phyloP scores from a whole-genome alignment of 129 eudicot genomes.

The Helichrysum umbraculigerum region DNA sequence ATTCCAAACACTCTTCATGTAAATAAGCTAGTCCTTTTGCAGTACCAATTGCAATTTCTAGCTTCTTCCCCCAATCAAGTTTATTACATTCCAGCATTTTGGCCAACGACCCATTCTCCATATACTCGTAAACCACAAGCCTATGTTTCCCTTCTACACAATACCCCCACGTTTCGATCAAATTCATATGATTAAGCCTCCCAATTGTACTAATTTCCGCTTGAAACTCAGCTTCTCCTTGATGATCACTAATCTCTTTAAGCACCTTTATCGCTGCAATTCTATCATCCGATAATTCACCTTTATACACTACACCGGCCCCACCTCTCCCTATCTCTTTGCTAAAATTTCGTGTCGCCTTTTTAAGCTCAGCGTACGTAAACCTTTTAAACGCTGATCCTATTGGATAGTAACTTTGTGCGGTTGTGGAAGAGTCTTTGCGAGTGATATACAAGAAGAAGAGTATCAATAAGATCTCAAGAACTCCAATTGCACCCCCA shows the following conservation, averaged over 20 bases:
- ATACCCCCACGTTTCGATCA: conserved; percentile 52
- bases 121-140: conserved; percentile 49
- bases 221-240: conserved; percentile 51
- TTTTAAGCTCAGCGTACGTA: conserved; percentile 46
- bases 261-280: conserved; percentile 44
- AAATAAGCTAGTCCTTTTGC: conserved; percentile 65
- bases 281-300: conserved; percentile 30
- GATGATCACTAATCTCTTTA: conserved; percentile 25
- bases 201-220: conserved; percentile 52
- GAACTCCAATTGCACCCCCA: conserved; percentile 32
- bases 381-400: conserved; percentile 46
- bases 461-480: conserved; percentile 33
- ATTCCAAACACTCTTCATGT: conserved; percentile 67
- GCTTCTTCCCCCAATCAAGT: conserved; percentile 46
- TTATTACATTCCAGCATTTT: conserved; percentile 13
- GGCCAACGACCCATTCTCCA: conserved; percentile 44
- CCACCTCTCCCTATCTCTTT: conserved; percentile 55
- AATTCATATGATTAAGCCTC: conserved; percentile 51
- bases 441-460: conserved; percentile 20
- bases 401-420: conserved; percentile 30
- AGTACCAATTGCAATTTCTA: conserved; percentile 49
- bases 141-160: conserved; percentile 49
- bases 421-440: background rate
- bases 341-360: conserved; percentile 40
- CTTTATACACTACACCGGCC: conserved; percentile 46